Base-by-base conservation (phyloP, 169 alveolate genomes). In the Eimeria maxima region DNA sequence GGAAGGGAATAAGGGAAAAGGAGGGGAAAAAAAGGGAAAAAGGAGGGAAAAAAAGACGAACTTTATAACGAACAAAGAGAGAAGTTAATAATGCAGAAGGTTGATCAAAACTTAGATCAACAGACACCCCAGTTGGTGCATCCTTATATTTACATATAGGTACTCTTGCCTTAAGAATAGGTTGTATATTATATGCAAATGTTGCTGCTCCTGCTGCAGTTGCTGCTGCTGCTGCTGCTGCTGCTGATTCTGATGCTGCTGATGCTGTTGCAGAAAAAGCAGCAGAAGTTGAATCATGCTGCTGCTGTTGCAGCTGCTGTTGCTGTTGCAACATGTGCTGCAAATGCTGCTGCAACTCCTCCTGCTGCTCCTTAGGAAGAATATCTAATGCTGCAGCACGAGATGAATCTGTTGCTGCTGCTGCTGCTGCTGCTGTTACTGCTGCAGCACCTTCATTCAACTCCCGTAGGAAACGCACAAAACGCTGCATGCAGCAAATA, bases 111-210 rank as follows among this genome's bases (percentile, higher is more conserved):
- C 97, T 92, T 42, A 97, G 78, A 86, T 97, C 98, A 27, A 97
- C 98, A 10, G 94, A 63, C 65, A 97, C 91, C 73, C 97, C 95
- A 24, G 97, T 95, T 83, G 74, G 97, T 29, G 97, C 78, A 86
- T 97, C 98, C 5, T 91, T 96, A 83, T 87, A 97, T 38, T 94
- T 94, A 80, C 96, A 88, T 16, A 97, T 96, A 13, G 98, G 98
- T 14, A 97, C 98, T 60, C 95, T 65, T 18, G 98, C 98, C 47
- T 24, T n/a, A 14, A 69, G 69, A n/a, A 94, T 87, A 33, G 78
- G 73, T 71, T 94, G 87, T n/a, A 94, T 38, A 69, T 33, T 38
- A 11, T 7, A 20, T 7, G 86, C 73, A 80, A 91, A 55, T 47
- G 44, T 13, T 14, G 71, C 24, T 38, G 81, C 81, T 24, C 53